A percentile compares a stretch with the other conserved stretches of the same genome.
Evolutionary conservation across 306 rosid species (phyloP).

Genomic region (Begonia masoniana): DNA sequence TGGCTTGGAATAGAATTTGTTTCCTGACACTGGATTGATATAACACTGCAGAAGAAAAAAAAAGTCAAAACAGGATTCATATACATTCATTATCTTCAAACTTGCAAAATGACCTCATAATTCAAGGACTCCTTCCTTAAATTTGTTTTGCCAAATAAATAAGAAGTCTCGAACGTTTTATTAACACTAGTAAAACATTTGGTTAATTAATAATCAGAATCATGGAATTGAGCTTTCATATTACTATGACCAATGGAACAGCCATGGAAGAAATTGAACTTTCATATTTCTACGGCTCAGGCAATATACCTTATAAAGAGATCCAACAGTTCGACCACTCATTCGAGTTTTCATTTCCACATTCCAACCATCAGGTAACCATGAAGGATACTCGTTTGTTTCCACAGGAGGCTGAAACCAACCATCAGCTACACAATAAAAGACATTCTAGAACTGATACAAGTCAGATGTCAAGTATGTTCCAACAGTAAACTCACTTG

Average conservation of each 20-base stretch:
- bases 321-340: conserved; percentile 53
- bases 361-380: conserved; percentile 88
- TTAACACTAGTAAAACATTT: no score
- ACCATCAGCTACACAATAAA: conserved; percentile 8
- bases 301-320: conserved; percentile 49
- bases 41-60: conserved; percentile 46
- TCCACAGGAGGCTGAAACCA: conserved; percentile 28
- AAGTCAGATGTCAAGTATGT: not conserved
- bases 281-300: no score
- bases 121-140: no score
- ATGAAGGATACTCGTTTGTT: conserved; percentile 42
- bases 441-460: no score
- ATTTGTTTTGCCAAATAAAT: no score
- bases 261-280: no score
- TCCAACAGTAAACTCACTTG: conserved; percentile 33
- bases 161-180: no score
- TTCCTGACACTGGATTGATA: conserved; percentile 40
- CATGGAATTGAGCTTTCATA: no score
- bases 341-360: conserved; percentile 51
- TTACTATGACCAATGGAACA: no score
- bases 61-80: conserved; percentile 3
- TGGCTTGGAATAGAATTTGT: conserved; percentile 77
- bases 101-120: no score
- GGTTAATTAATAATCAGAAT: no score
- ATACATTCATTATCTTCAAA: no score